Evolutionary conservation across 2,329 filamentous ascomycete species (phyloP), one percentile per base, ranked within the genome.

Genomic region (Cryphonectria naterciae): DNA sequence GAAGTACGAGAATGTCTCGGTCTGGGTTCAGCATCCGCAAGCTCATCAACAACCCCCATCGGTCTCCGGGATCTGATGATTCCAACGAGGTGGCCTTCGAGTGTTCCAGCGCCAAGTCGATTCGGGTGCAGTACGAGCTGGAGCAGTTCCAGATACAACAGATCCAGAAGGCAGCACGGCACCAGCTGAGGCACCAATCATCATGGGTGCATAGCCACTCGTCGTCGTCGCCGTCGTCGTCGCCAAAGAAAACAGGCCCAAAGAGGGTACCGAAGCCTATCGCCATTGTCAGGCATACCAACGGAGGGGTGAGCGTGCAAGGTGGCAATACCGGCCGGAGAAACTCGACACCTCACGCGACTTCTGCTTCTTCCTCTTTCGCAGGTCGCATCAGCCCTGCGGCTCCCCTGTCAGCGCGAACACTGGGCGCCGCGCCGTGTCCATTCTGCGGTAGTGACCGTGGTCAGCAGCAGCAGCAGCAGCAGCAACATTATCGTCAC

Each of bases 351-450:
- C 78, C 81, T 56, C 70, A 81, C 35, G 81, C 83, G 65, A 78
- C 81, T 62, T 52, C 41, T n/a, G 22, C 58, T 35, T 76, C 82
- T 25, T 72, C 68, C n/a, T 65, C 65, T 32, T 63, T 68, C 13
- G 28, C 66, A 7, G 52, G 66, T 54, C 56, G 64, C 49, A 58
- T 35, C 32, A 71, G 66, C 46, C 72, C 75, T 67, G 79, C 78
- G 65, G 80, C 78, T 17, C 78, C 80, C 61, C 78, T 80, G 70
- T 83, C 83, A 25, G 82, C 49, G 37, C 74, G 74, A 60, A 75
- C 76, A 22, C 69, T 84, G 35, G 79, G 79, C 62, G 84, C 81
- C 73, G 86, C 85, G 77, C 82, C 85, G 75, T 83, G 81, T 74
- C 84, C 81, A 73, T 82, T 77, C 49, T 49, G 54, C 43, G 71